A percentile compares a stretch with the other conserved stretches of the same genome.
phyloP scores from a whole-genome alignment of 179 eudicot genomes.

The Nepenthes alata region DNA sequence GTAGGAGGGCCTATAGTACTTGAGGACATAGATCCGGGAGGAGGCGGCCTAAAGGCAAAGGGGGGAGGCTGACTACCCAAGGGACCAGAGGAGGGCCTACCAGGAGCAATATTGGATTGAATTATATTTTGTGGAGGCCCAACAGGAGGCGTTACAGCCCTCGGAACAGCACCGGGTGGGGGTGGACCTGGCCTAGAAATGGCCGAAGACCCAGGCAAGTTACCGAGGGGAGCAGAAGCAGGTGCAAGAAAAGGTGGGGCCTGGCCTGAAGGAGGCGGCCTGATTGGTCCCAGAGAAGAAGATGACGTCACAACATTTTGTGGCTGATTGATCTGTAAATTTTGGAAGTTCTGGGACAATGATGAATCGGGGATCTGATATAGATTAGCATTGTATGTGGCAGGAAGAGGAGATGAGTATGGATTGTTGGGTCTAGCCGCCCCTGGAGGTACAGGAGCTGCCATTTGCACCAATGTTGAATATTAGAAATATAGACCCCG shows the following conservation, averaged over 20 bases:
- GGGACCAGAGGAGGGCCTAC: conserved; percentile 50
- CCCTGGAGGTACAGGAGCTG: conserved; percentile 41
- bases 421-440: conserved; percentile 25
- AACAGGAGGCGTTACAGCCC: conserved; percentile 35
- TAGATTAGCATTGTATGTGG: conserved; percentile 22
- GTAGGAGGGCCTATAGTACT: conserved; percentile 27
- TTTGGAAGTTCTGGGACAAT: conserved; percentile 35
- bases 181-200: conserved; percentile 58
- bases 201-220: conserved; percentile 31
- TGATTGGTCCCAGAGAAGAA: conserved; percentile 17
- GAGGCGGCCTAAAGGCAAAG: conserved; percentile 42
- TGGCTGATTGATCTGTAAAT: conserved; percentile 30
- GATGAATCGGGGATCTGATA: conserved; percentile 18
- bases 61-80: conserved; percentile 31
- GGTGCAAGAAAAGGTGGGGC: conserved; percentile 39
- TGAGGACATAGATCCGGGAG: conserved; percentile 35
- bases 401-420: conserved; percentile 19
- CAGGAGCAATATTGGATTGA: conserved; percentile 32
- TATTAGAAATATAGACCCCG: background rate
- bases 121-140: conserved; percentile 39
- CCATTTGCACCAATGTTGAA: conserved; percentile 14
- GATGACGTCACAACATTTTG: conserved; percentile 19
- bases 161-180: conserved; percentile 64
- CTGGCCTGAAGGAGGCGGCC: conserved; percentile 36
- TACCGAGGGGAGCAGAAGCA: conserved; percentile 19